A percentile compares a stretch with the other conserved stretches of the same genome.
Conservation (phyloP, 768 basidiomycete genomes). For the Tricholoma matsutake region DNA sequence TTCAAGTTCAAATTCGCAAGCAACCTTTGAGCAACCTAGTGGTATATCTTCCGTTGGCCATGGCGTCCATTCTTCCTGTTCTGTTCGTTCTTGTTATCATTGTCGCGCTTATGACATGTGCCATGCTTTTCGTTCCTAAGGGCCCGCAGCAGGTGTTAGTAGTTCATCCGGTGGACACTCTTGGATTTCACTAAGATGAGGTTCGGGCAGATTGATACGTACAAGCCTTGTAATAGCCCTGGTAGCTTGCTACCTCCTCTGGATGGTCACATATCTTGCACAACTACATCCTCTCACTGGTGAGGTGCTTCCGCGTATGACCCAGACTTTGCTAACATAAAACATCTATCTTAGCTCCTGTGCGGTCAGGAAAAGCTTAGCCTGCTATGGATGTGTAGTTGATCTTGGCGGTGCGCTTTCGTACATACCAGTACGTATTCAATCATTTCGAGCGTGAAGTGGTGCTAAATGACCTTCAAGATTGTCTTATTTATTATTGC, state of each 20-base stretch:
- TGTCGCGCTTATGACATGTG: conserved; percentile 57
- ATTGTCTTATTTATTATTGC: not conserved
- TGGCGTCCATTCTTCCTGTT: conserved; percentile 72
- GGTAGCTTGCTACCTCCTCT: conserved; percentile 88
- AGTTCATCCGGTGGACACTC: not conserved
- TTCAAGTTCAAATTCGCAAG: too few species aligned
- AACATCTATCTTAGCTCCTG: not conserved
- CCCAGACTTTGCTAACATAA: not conserved
- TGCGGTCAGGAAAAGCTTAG: not conserved
- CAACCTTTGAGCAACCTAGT: not conserved
- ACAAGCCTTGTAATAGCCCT: conserved; percentile 77
- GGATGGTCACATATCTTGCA: conserved; percentile 96
- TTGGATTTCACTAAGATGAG: not conserved
- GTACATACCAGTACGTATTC: not conserved
- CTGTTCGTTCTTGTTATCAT: conserved; percentile 64
- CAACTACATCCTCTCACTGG: conserved; percentile 90
- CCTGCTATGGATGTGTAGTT: not conserved
- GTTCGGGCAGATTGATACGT: conserved; percentile 70
- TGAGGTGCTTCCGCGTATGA: conserved; percentile 33
- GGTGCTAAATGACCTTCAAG: not conserved
- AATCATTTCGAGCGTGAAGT: not conserved
- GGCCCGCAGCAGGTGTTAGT: conserved; percentile 89
- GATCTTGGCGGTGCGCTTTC: not conserved
- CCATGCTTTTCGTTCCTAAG: conserved; percentile 75
- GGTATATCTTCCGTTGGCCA: conserved; percentile 22